These are phyloP conservation scores for Lycium barbarum DNA, from an alignment of 257 asterid genomes.

Conservation along the genomic window DNA sequence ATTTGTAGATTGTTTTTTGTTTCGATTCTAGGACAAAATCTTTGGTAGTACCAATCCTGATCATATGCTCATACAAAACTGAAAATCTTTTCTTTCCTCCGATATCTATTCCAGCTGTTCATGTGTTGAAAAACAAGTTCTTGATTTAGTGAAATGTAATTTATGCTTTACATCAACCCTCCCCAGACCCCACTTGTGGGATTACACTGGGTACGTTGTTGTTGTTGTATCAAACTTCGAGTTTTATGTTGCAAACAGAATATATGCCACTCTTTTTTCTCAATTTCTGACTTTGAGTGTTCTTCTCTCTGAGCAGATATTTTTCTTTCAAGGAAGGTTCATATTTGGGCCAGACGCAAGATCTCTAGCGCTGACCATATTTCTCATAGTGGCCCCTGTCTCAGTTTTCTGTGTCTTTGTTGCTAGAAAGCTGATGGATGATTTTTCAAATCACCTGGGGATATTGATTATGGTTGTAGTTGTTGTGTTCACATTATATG, in stretches of 20 bases:
- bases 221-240: not conserved
- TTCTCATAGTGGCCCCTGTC: constrained; percentile 87
- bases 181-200: not conserved
- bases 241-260: not conserved
- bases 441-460: constrained; percentile 71
- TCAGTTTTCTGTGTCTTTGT: constrained; percentile 84
- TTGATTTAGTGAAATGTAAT: not conserved
- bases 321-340: constrained; percentile 86
- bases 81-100: constrained; percentile 4
- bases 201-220: too few relatives aligned
- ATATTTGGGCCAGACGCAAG: constrained; percentile 95
- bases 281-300: constrained; percentile 32
- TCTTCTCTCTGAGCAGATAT: constrained; percentile 63
- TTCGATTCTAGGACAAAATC: not conserved
- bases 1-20: not conserved
- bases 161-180: not conserved
- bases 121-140: not conserved
- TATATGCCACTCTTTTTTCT: constrained; percentile 27
- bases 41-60: not conserved
- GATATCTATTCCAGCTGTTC: not conserved
- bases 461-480: constrained; percentile 77
- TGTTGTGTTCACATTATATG: constrained; percentile 72
- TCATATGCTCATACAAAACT: not conserved
- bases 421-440: constrained; percentile 82
- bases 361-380: constrained; percentile 79